Evolutionary conservation across 495 filamentous ascomycete genomes (phyloP).

Genomic region (Annulohypoxylon moriforme): DNA sequence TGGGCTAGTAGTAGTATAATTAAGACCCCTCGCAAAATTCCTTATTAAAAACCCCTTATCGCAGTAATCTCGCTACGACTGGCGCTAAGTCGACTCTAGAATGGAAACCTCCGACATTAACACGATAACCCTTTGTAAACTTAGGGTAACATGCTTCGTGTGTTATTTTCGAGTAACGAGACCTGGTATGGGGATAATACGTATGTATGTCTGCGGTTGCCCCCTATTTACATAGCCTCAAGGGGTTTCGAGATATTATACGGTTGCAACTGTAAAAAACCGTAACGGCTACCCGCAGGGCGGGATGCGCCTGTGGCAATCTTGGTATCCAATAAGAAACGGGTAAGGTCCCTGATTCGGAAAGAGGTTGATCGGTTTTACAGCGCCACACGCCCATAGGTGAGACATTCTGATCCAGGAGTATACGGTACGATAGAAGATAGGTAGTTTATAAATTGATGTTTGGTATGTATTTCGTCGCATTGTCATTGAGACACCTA

Average conservation of each 20-base stretch:
- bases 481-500: background rate
- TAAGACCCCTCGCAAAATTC: too few species aligned
- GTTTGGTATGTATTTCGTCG: background rate
- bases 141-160: too few species aligned
- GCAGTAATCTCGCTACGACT: too few species aligned
- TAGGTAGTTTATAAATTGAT: background rate
- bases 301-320: too few species aligned
- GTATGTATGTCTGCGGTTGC: background rate
- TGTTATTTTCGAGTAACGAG: too few species aligned
- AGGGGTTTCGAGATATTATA: background rate
- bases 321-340: slow-evolving; percentile 1
- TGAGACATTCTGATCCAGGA: background rate
- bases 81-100: too few species aligned
- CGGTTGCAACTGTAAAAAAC: background rate
- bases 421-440: background rate
- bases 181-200: too few species aligned
- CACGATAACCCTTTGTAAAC: too few species aligned
- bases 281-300: background rate
- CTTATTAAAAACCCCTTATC: too few species aligned
- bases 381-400: background rate
- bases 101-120: too few species aligned
- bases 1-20: too few species aligned
- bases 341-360: background rate
- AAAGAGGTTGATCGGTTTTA: background rate
- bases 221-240: too few species aligned